Conservation (phyloP, 305 asterid genomes). For the Fraxinus albicans region DNA sequence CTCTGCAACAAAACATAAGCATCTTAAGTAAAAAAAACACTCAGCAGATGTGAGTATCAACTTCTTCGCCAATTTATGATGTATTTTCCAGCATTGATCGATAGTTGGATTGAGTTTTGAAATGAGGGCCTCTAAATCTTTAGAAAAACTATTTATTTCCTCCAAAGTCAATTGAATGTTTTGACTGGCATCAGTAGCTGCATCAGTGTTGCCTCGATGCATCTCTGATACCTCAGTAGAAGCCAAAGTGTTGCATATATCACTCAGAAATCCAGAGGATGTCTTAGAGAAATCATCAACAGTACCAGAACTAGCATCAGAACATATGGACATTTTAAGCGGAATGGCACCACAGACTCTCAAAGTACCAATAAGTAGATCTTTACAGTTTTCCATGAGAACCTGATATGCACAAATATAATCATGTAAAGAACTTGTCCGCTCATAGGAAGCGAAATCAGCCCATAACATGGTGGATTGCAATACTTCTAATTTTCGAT, state of each 20-base stretch:
- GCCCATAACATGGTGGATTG: constrained; percentile 59
- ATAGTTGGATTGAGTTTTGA: constrained; percentile 60
- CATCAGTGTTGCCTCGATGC: constrained; percentile 34
- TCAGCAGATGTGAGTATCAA: constrained; percentile 69
- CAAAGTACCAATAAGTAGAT: constrained; percentile 46
- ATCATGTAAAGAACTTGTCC: constrained; percentile 60
- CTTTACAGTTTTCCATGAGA: constrained; percentile 71
- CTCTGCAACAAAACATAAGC: constrained; percentile 47
- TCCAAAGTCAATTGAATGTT: constrained; percentile 47
- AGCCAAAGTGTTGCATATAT: constrained; percentile 43
- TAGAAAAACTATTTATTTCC: constrained; percentile 48
- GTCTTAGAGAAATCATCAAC: constrained; percentile 43
- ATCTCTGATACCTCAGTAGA: constrained; percentile 36
- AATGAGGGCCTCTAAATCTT: constrained; percentile 55
- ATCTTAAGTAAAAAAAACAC: constrained; percentile 70
- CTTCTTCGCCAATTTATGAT: constrained; percentile 63
- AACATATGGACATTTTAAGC: constrained; percentile 35
- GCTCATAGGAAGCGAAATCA: constrained; percentile 64
- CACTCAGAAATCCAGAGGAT: constrained; percentile 60
- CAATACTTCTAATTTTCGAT: constrained; percentile 54
- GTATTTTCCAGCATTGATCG: constrained; percentile 79
- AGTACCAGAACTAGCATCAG: constrained; percentile 44
- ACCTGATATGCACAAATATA: constrained; percentile 85
- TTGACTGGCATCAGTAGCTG: constrained; percentile 37
- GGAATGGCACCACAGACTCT: constrained; percentile 72